Evolutionary conservation across 1,284 basidiomycete species (phyloP).

Genomic region (Mycosarcoma maydis): DNA sequence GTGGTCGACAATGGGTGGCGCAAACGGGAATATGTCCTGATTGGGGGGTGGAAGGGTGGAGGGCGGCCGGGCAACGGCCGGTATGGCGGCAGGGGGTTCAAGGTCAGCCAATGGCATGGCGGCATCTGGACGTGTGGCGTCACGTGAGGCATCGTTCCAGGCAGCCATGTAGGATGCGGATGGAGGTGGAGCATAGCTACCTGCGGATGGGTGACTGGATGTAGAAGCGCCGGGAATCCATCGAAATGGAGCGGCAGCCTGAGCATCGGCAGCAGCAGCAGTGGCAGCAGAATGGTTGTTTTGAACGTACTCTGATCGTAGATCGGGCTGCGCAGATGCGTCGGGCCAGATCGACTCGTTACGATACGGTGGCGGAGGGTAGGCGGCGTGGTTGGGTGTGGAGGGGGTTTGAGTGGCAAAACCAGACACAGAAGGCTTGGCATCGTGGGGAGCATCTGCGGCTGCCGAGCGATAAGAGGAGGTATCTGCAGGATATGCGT

Average conservation of each 20-base stretch:
- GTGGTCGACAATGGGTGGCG: constrained; percentile 40
- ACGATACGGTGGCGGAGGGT: constrained; percentile 14
- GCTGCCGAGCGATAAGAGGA: constrained; percentile 11
- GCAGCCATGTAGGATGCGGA: constrained; percentile 35
- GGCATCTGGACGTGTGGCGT: constrained; percentile 9
- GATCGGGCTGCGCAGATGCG: constrained; percentile 1
- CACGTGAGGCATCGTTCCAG: constrained; percentile 21
- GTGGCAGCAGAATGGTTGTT: not conserved
- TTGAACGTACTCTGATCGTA: constrained; percentile 3
- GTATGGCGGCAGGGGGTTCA: constrained; percentile 11
- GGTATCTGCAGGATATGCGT: constrained; percentile 3
- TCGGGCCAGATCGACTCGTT: constrained; percentile 18
- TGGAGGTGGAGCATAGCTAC: constrained; percentile 42
- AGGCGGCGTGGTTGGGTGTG: constrained; percentile 1
- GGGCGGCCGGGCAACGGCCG: constrained; percentile 1
- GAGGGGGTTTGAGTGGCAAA: not conserved
- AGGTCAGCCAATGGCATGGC: constrained; percentile 25
- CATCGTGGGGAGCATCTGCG: not conserved
- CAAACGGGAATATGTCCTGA: constrained; percentile 51
- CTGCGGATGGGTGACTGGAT: constrained; percentile 7
- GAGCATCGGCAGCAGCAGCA: not conserved
- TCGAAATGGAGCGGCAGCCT: constrained; percentile 14
- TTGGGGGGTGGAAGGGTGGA: constrained; percentile 26
- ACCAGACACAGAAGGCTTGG: not conserved
- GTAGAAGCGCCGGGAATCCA: constrained; percentile 24